Evolutionary conservation across 2,329 filamentous ascomycete genomes (phyloP), one percentile per base, ranked within the genome.

Genomic region (Exophiala sp.): DNA sequence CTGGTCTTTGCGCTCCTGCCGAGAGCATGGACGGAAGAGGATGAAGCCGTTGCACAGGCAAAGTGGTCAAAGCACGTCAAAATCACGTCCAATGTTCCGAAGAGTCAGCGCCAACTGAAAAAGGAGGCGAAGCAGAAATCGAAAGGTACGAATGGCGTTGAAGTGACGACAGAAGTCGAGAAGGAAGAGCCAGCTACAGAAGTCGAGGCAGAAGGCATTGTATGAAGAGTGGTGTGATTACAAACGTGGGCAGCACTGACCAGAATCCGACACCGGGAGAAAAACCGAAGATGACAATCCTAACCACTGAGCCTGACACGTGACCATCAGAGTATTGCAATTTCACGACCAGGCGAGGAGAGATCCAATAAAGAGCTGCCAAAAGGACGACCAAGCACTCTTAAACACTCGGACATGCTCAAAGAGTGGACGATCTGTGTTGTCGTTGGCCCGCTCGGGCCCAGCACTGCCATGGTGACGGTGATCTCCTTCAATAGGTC

Each of bases 1-100:
- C 80, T 99, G 3, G 88, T 95, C 3, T 99, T 99, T 74, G 94
- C 94, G 0, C 76, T 94, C 2, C 72, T 99, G 56, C 92, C 94
- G n/a, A 79, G 84, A 40, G 85, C 88, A 58, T 99, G 94, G 94
- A 85, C 78, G 0, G 86, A 83, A 34, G 88, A 87, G 56, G 89
- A 96, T 61, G 94, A 99, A 72, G 80, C 79, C 32, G 78, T 79
- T 29, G 84, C 85, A 47, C 73, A 80, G 60, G 76, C 79, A 48
- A 82, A 79, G 59, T 90, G 85, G 81, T 51, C 50, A 6, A 59
- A 55, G 43, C 39, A 54, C 38, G 58, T 58, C 14, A 54, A 54
- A 45, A 36, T 62, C 24, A 33, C 24, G 18, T 44, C 57, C 6
- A 48, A 58, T 20, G 52, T 57, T 18, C 57, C 59, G 11, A 61